Conservation (phyloP, 2,329 filamentous ascomycete genomes). For the Ramularia endophylla region DNA sequence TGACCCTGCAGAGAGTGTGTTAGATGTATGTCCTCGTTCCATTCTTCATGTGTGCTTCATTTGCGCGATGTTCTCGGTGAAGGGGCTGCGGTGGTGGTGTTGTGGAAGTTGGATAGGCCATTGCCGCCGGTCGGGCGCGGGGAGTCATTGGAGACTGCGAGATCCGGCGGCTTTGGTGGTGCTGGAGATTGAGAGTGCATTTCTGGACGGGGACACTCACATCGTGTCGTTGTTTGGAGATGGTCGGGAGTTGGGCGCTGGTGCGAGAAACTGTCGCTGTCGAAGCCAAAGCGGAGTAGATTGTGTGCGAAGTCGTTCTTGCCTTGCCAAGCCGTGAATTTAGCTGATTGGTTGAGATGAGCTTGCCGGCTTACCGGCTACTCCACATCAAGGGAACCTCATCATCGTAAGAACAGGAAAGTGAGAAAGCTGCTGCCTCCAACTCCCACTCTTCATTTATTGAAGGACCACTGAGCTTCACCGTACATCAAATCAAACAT, state of each 20-base stretch:
- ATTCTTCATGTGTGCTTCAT: neutral
- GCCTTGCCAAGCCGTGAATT: too few relatives aligned
- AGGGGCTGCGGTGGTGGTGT: constrained; percentile 7
- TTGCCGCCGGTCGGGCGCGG: constrained; percentile 1
- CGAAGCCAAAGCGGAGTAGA: constrained; percentile 1
- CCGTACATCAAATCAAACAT: too few relatives aligned
- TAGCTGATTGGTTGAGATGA: too few relatives aligned
- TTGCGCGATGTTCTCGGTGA: constrained; percentile 8
- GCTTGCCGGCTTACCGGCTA: too few relatives aligned
- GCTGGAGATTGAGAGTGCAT: constrained; percentile 3
- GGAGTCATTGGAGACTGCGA: constrained; percentile 7
- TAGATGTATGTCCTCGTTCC: constrained; percentile 13
- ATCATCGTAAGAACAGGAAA: too few relatives aligned
- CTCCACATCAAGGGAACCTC: too few relatives aligned
- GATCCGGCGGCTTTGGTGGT: neutral
- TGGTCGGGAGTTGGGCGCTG: constrained; percentile 18
- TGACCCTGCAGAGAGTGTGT: constrained; percentile 67
- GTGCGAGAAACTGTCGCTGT: constrained; percentile 5
- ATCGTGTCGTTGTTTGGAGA: constrained; percentile 25
- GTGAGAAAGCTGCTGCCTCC: too few relatives aligned
- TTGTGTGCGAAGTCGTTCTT: too few relatives aligned
- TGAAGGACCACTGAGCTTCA: too few relatives aligned
- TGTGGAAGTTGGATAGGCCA: constrained; percentile 3
- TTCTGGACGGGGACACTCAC: constrained; percentile 18
- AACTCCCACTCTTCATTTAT: too few relatives aligned